Evolutionary conservation across 306 rosid species (phyloP), one percentile per base, ranked within the genome.

Genomic region (Pyrus communis): DNA sequence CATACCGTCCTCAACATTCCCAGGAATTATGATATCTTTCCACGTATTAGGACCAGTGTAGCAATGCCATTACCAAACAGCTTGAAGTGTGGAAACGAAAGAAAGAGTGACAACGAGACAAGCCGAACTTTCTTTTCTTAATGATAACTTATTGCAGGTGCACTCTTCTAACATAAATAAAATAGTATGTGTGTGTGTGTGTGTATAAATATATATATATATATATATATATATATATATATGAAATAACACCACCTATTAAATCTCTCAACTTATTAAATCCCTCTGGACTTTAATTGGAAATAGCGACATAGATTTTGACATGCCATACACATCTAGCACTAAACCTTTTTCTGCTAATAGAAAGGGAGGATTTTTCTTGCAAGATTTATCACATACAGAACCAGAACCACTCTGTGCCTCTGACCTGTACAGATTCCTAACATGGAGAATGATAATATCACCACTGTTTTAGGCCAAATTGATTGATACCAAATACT

Each of bases 11-110:
- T 92, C 98, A 68, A 92, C 83, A 78, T 96, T 91, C 57, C 99
- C 98, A n/a, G 99, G 99, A 81, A 95, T 87, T 81, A 95, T 90
- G 75, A 95, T 89, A 85, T 95, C 98, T 89, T 95, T 95, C 97
- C 98, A 95, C 1, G 99, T 89, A 89, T 92, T 51, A 46, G 3
- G 38, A 54, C 67, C 7, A 9, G 11, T 25, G 18, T 28, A 77
- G 19, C 1, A 45, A 21, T 28, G 60, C 46, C n/a, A 74, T 42
- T 42, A 59, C 19, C 23, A 43, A 43, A 43, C n/a, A 62, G 15
- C 23, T 10, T 61, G 22, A 43, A 43, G 19, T 25, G 42, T 17
- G 57, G 35, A 62, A 43, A 62, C 27, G 61, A n/a, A 9, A n/a
- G 8, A n/a, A 57, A n/a, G 27, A 57, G 25, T 57, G 14, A n/a